Conservation (phyloP, 805 yeast species). For the Yamadazyma laniorum region DNA sequence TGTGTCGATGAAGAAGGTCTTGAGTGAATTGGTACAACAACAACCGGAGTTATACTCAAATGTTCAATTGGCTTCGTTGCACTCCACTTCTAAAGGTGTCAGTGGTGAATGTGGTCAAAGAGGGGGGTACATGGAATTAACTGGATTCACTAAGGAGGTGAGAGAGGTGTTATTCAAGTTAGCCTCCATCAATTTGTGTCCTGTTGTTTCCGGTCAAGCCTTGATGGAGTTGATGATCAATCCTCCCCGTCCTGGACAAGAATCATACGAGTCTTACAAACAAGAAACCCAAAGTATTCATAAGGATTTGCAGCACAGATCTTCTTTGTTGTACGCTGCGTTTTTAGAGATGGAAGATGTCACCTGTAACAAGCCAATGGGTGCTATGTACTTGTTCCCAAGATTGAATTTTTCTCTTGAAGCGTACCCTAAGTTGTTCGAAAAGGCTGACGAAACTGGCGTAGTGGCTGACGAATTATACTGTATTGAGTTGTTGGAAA, state of each 20-base stretch:
- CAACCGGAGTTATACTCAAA: slow-evolving; percentile 57
- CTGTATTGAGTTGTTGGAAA: slow-evolving; percentile 77
- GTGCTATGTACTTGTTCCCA: slow-evolving; percentile 98
- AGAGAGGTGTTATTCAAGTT: slow-evolving; percentile 73
- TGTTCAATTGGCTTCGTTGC: slow-evolving; percentile 89
- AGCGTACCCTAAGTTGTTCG: slow-evolving; percentile 52
- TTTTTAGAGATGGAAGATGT: slow-evolving; percentile 80
- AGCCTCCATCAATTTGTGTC: slow-evolving; percentile 88
- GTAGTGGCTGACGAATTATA: slow-evolving; percentile 82
- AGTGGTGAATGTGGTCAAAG: slow-evolving; percentile 99
- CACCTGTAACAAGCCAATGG: slow-evolving; percentile 84
- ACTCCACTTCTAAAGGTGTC: slow-evolving; percentile 97
- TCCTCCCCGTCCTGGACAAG: slow-evolving; percentile 81
- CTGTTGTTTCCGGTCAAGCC: slow-evolving; percentile 94
- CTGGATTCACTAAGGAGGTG: slow-evolving; percentile 74
- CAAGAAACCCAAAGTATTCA: slow-evolving; percentile 63
- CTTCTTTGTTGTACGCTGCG: slow-evolving; percentile 62
- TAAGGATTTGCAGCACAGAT: slow-evolving; percentile 59
- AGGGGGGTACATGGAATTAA: slow-evolving; percentile 96
- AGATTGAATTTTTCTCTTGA: slow-evolving; percentile 54
- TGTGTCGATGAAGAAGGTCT: slow-evolving; percentile 77
- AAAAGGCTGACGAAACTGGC: slow-evolving; percentile 55
- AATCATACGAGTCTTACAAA: slow-evolving; percentile 65
- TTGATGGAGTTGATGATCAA: slow-evolving; percentile 88
- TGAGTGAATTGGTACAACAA: slow-evolving; percentile 56